Conservation (phyloP, 2,329 filamentous ascomycete species). For the Cladosporium sp. region DNA sequence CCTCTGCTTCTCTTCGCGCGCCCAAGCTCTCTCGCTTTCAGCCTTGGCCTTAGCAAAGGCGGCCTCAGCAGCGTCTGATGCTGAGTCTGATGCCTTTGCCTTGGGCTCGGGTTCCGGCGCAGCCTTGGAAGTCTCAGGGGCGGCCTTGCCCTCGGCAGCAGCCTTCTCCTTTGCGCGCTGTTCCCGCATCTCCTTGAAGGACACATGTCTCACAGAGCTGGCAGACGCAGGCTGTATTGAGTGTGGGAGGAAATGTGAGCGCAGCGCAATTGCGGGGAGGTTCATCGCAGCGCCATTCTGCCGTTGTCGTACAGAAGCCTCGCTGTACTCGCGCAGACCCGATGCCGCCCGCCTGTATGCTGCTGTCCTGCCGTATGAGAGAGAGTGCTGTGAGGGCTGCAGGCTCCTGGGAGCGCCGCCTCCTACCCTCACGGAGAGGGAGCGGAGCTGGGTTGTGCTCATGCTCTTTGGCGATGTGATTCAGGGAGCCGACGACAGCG, state of each 20-base stretch:
- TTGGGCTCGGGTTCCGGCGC: slow-evolving; percentile 20
- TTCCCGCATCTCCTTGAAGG: slow-evolving; percentile 37
- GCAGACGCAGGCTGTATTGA: slow-evolving; percentile 38
- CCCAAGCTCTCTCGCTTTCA: slow-evolving; percentile 39
- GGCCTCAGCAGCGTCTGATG: slow-evolving; percentile 29
- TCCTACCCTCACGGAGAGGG: slow-evolving; percentile 39
- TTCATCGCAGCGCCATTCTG: slow-evolving; percentile 16
- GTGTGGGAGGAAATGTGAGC: slow-evolving; percentile 41
- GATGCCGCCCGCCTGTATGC: slow-evolving; percentile 45
- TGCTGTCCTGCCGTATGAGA: slow-evolving; percentile 43
- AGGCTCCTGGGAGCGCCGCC: slow-evolving; percentile 23
- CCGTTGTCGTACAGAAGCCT: slow-evolving; percentile 26
- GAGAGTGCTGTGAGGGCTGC: slow-evolving; percentile 32
- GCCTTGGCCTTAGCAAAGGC: slow-evolving; percentile 32
- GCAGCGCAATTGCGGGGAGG: slow-evolving; percentile 30
- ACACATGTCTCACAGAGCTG: slow-evolving; percentile 42
- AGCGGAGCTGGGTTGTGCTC: slow-evolving; percentile 39
- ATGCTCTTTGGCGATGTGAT: slow-evolving; percentile 34
- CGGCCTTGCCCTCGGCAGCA: slow-evolving; percentile 35
- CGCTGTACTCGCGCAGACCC: slow-evolving; percentile 24
- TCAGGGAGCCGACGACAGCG: not conserved
- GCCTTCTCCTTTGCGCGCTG: slow-evolving; percentile 34
- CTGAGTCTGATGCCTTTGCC: slow-evolving; percentile 26
- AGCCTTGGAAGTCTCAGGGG: slow-evolving; percentile 27
- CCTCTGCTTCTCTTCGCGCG: slow-evolving; percentile 37